A percentile compares a stretch with the other conserved stretches of the same genome.
Conservation (phyloP, 2,329 filamentous ascomycete species). For the Aspergillus awamori region DNA sequence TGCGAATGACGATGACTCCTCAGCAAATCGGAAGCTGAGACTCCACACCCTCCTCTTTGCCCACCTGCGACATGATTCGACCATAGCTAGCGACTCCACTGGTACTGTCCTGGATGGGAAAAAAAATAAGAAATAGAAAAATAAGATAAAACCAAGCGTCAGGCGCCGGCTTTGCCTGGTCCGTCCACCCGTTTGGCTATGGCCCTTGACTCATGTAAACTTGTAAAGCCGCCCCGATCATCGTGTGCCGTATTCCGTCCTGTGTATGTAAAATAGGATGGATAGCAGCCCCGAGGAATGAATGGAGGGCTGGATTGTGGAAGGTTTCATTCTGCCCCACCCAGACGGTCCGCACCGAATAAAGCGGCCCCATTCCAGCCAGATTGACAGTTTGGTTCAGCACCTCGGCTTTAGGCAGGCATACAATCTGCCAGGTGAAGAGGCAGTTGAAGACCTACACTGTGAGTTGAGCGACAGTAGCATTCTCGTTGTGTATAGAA, state of each 20-base stretch:
- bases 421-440: not conserved
- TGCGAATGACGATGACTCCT: not conserved
- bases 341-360: conserved; percentile 25
- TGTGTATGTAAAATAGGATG: too few relatives aligned
- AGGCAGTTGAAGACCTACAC: too few relatives aligned
- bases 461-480: too few relatives aligned
- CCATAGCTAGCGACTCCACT: not conserved
- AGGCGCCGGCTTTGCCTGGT: conserved; percentile 4
- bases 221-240: not conserved
- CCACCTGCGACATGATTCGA: not conserved
- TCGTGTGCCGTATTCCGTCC: not conserved
- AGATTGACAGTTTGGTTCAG: conserved; percentile 8
- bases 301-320: not conserved
- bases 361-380: conserved; percentile 18
- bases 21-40: not conserved
- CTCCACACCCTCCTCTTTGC: not conserved
- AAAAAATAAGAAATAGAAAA: too few relatives aligned
- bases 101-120: not conserved
- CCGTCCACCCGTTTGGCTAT: not conserved
- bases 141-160: not conserved
- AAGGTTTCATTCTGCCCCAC: conserved; percentile 15
- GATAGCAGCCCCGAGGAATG: too few relatives aligned
- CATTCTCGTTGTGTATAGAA: too few relatives aligned
- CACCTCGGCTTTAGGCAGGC: not conserved
- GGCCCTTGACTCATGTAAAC: not conserved